These are phyloP conservation scores for Posidonia australis DNA, from an alignment of 106 monocot species.

Conservation along the genomic window DNA sequence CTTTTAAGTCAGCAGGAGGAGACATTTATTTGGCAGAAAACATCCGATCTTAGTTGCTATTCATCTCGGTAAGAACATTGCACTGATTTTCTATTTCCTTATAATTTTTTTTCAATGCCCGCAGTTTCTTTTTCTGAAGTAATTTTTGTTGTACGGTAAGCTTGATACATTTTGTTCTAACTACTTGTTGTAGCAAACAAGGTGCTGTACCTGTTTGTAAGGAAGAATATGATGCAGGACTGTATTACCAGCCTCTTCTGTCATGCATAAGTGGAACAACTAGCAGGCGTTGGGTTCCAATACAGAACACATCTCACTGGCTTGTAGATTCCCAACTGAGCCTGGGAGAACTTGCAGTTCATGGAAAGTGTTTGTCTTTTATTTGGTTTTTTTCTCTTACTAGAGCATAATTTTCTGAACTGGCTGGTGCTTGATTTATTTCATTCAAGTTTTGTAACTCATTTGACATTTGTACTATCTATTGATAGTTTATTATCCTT, in stretches of 20 bases:
- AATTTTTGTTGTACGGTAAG: background rate
- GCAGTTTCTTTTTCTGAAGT: background rate
- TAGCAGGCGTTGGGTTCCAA: conserved; percentile 20
- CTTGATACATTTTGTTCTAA: background rate
- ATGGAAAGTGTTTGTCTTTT: conserved; percentile 15
- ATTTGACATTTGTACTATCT: background rate
- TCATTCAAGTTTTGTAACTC: too few species aligned
- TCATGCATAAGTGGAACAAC: conserved; percentile 24
- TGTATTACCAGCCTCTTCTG: conserved; percentile 20
- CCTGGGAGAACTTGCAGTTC: conserved; percentile 12
- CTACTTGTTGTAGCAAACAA: conserved; percentile 13
- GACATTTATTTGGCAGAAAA: conserved; percentile 35
- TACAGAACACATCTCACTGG: conserved; percentile 24
- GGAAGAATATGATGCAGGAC: conserved; percentile 18
- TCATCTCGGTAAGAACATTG: conserved; percentile 21
- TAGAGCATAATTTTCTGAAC: background rate
- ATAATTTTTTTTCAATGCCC: background rate
- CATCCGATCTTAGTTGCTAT: conserved; percentile 23
- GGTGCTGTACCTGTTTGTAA: conserved; percentile 23
- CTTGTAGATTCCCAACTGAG: conserved; percentile 8
- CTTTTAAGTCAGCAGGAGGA: conserved; percentile 29
- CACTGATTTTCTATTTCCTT: background rate
- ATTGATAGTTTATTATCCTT: background rate
- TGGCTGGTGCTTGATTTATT: too few species aligned
- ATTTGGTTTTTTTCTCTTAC: background rate